Conservation (phyloP, 257 asterid species). For the Nemophila menziesii region DNA sequence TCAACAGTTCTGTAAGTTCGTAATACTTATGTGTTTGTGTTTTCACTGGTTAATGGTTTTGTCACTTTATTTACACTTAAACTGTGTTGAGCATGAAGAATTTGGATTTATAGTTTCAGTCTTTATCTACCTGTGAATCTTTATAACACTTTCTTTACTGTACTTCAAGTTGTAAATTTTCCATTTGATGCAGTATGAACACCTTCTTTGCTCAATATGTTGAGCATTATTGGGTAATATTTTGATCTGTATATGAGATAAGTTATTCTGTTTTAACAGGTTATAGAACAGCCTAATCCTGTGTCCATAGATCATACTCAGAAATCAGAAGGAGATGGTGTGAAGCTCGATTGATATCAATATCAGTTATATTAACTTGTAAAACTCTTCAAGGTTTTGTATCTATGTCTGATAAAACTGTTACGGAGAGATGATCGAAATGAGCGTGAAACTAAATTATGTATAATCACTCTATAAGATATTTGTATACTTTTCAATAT, state of each 20-base stretch:
- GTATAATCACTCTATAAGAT: no score
- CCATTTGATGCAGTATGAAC: neutral
- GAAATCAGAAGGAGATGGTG: conserved; percentile 1
- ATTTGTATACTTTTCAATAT: no score
- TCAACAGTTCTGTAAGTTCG: conserved; percentile 49
- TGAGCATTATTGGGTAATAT: no score
- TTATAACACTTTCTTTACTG: neutral
- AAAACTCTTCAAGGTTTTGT: no score
- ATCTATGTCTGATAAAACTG: no score
- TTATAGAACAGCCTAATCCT: neutral
- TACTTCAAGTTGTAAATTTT: neutral
- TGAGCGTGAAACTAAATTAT: no score
- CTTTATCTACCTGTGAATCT: neutral
- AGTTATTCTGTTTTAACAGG: neutral
- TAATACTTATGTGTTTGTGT: neutral
- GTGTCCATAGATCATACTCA: neutral
- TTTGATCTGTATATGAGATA: neutral
- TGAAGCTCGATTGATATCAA: conserved; percentile 5
- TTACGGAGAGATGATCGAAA: no score
- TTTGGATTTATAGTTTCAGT: no score
- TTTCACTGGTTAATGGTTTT: no score
- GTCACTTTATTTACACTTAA: no score
- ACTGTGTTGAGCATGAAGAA: no score
- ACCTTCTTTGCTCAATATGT: neutral
- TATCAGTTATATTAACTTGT: no score